Conservation (phyloP, 2,329 filamentous ascomycete species). For the Talaromyces sp. region DNA sequence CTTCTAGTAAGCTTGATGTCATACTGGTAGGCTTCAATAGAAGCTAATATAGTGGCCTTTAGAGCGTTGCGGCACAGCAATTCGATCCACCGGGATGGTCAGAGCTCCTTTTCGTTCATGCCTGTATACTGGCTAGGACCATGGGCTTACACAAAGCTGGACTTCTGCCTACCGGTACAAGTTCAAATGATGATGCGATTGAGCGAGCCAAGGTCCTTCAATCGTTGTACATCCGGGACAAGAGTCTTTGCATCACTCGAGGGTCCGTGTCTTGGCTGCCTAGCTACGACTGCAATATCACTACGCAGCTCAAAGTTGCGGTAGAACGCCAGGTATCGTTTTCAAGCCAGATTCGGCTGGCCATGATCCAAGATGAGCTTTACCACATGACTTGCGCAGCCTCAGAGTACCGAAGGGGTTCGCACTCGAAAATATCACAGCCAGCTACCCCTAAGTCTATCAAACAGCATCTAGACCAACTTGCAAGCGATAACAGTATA, state of each 20-base stretch:
- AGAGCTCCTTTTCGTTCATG: constrained; percentile 13
- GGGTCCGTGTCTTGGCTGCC: constrained; percentile 16
- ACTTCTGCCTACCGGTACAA: background rate
- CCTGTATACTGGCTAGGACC: constrained; percentile 15
- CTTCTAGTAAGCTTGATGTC: constrained; percentile 12
- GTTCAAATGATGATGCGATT: constrained; percentile 7
- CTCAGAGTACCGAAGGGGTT: background rate
- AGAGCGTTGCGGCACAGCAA: constrained; percentile 16
- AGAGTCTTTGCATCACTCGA: constrained; percentile 13
- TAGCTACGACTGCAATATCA: constrained; percentile 13
- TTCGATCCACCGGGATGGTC: constrained; percentile 14
- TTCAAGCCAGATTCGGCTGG: background rate
- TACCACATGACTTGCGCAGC: background rate
- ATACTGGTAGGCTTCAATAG: background rate
- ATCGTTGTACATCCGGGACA: constrained; percentile 16
- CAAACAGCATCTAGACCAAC: background rate
- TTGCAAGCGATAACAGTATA: background rate
- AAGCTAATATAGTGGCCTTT: background rate
- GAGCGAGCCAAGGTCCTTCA: constrained; percentile 15
- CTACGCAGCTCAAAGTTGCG: background rate
- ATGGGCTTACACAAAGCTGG: constrained; percentile 15
- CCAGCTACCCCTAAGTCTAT: background rate
- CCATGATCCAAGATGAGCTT: background rate
- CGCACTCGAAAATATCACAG: background rate
- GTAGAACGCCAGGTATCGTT: background rate